Evolutionary conservation across 345 rosid species (phyloP).

Genomic region (Cardiospermum halicacabum): DNA sequence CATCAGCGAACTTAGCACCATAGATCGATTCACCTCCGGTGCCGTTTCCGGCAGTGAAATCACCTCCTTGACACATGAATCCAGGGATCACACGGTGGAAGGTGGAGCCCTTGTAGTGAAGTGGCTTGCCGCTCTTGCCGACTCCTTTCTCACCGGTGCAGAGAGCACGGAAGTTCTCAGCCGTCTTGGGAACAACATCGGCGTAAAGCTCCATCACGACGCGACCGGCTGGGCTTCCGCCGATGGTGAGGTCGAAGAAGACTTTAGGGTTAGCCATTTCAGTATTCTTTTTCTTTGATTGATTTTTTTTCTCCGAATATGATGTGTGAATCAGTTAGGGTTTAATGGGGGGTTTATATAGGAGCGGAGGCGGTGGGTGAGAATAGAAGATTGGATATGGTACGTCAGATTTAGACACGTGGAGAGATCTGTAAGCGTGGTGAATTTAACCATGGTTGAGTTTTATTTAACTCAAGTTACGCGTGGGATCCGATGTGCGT

Average conservation of each 20-base stretch:
- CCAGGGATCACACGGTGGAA: conserved; percentile 80
- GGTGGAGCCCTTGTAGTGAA: conserved; percentile 72
- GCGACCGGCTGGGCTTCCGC: conserved; percentile 41
- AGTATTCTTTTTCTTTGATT: background rate
- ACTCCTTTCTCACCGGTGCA: conserved; percentile 76
- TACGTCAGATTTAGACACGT: conserved; percentile 33
- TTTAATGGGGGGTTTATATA: conserved; percentile 25
- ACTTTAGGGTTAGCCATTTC: conserved; percentile 53
- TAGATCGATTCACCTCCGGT: conserved; percentile 87
- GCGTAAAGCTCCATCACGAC: conserved; percentile 68
- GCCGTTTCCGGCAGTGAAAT: conserved; percentile 75
- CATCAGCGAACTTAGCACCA: conserved; percentile 62
- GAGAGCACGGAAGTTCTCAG: conserved; percentile 81
- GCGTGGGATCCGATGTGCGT: conserved; percentile 21
- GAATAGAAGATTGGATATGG: background rate
- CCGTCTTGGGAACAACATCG: conserved; percentile 55
- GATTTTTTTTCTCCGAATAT: background rate
- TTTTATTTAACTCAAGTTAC: conserved; percentile 36
- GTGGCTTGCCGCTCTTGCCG: conserved; percentile 56
- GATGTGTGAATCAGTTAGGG: conserved; percentile 13
- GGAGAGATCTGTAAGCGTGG: conserved; percentile 22
- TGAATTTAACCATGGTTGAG: conserved; percentile 19
- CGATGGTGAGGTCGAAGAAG: conserved; percentile 57
- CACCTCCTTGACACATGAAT: conserved; percentile 93
- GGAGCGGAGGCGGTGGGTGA: conserved; percentile 22